Base-by-base conservation (phyloP, 306 rosid genomes). In the Crotalaria pallida region DNA sequence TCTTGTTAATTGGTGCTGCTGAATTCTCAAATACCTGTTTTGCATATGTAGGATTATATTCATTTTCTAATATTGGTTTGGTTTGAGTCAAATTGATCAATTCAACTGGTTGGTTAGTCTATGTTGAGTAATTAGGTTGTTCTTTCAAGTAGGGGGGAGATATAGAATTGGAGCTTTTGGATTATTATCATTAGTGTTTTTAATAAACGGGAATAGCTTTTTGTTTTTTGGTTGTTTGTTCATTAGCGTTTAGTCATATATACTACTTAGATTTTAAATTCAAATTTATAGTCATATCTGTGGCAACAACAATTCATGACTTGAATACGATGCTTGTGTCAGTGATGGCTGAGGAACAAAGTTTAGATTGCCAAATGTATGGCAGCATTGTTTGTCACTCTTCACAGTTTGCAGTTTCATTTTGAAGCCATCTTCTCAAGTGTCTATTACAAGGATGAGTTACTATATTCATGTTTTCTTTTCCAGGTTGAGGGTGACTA, bases 401-500 rank as follows among this genome's bases (percentile, higher is more conserved):
- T 61, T 66, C 4, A 51, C 2, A 49, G 15, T 11, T 61, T 57
- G 33, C 62, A 10, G 10, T 73, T 43, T 52, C 43, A 51, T 31
- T 69, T 61, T 40, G 9, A 22, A 36, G 52, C 58, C 15, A 19
- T 52, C 17, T 1, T 58, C 9, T 7, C 24, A 44, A 40, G 31
- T 36, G 18, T 62, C 26, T 71, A n/a, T 58, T 43, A 22, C 41
- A 58, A 41, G 51, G 36, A 6, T 58, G 36, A 69, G 40, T 72
- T 65, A 81, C 75, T 3, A 57, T 22, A 6, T 73, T 9, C 62
- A 49, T 23, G 49, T 77, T 41, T 56, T 51, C 68, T 76, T 72
- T 47, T 43, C 40, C 80, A 94, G 99, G 84, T 77, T 79, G 96
- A 86, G 27, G 97, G 96, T 29, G 84, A 90, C 72, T 94, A 87